phyloP scores from a whole-genome alignment of 1,284 basidiomycete species.

The Stereum hirsutum region DNA sequence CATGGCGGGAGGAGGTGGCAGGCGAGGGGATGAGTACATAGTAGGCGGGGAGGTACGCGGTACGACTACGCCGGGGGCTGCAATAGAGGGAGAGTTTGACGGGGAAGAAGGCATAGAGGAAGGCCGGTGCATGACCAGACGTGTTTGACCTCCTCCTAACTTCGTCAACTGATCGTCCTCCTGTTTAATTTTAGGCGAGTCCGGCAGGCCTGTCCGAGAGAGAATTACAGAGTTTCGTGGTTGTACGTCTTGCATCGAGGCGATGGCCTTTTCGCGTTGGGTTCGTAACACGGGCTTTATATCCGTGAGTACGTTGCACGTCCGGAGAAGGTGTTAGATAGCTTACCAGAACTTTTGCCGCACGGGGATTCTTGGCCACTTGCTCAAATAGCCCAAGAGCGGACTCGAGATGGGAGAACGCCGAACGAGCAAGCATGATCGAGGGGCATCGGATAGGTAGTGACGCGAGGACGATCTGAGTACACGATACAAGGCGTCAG shows the following conservation, averaged over 20 bases:
- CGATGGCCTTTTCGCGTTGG: constrained; percentile 37
- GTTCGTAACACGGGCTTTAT: constrained; percentile 49
- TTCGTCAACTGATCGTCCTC: constrained; percentile 51
- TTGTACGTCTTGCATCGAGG: constrained; percentile 16
- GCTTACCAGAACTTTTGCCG: constrained; percentile 51
- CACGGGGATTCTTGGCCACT: constrained; percentile 40
- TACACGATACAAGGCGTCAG: not conserved
- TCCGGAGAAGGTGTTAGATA: not conserved
- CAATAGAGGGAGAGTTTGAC: too few relatives aligned
- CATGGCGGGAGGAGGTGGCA: too few relatives aligned
- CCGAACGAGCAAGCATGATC: constrained; percentile 53
- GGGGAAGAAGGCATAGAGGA: constrained; percentile 37
- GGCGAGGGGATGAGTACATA: too few relatives aligned
- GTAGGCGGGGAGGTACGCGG: too few relatives aligned
- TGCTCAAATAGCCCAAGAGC: constrained; percentile 47
- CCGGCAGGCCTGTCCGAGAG: constrained; percentile 15
- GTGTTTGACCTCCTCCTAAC: constrained; percentile 51
- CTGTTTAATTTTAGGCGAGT: constrained; percentile 30
- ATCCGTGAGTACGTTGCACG: too few relatives aligned
- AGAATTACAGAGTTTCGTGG: constrained; percentile 3
- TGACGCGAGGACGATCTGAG: constrained; percentile 60
- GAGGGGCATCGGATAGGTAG: constrained; percentile 51
- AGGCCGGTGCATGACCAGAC: constrained; percentile 48
- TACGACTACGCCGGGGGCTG: too few relatives aligned
- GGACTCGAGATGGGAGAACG: constrained; percentile 51